Conservation (phyloP, 306 rosid genomes). For the Trifolium dubium region DNA sequence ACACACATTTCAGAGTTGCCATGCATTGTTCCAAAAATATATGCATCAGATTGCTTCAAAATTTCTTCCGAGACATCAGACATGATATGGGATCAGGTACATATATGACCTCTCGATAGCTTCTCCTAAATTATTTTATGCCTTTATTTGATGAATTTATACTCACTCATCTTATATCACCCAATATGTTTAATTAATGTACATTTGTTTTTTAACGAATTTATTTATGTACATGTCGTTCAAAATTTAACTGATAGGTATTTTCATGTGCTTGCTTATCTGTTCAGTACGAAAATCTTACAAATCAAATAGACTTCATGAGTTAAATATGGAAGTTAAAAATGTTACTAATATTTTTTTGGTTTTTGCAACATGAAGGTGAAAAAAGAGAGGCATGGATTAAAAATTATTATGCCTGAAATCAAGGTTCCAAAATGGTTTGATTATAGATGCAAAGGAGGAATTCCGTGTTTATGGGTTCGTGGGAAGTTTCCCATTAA, state of each 20-base stretch:
- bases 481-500: constrained; percentile 1
- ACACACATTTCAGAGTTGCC: constrained; percentile 29
- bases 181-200: no score
- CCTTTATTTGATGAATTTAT: background rate
- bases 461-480: background rate
- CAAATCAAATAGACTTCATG: no score
- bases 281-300: no score
- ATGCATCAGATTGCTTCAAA: background rate
- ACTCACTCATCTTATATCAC: no score
- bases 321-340: no score
- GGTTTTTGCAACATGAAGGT: background rate
- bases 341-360: background rate
- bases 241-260: no score
- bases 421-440: constrained; percentile 3
- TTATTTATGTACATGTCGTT: no score
- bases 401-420: constrained; percentile 2
- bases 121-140: background rate
- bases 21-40: background rate
- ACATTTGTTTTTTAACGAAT: no score
- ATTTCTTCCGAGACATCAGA: background rate
- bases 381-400: background rate
- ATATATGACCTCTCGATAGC: background rate
- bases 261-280: no score
- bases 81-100: constrained; percentile 33
- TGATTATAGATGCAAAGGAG: background rate